Evolutionary conservation across 352 stramenopile genomes (phyloP).

Genomic region (Lagenidium sp.): DNA sequence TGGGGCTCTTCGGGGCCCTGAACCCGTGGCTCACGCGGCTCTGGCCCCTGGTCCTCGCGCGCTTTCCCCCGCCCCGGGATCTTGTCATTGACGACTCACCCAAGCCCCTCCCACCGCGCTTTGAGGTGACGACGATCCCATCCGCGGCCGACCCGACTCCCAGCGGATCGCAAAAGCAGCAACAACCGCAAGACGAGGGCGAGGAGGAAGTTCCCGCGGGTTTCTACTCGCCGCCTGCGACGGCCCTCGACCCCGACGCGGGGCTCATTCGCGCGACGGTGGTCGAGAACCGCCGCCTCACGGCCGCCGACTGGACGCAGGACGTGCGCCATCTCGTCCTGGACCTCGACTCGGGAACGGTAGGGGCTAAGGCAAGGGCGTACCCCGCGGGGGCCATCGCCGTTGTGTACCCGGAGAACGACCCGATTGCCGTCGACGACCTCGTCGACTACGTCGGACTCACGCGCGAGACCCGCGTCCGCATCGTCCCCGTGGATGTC

Average conservation of each 20-base stretch:
- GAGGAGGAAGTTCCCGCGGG: neutral
- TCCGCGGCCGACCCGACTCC: too few species aligned
- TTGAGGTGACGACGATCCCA: too few species aligned
- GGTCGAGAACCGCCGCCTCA: slow-evolving; percentile 53
- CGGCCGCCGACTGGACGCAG: slow-evolving; percentile 62
- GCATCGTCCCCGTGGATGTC: slow-evolving; percentile 37
- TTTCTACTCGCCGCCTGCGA: slow-evolving; percentile 54
- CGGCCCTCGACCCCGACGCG: slow-evolving; percentile 24
- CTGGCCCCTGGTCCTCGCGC: slow-evolving; percentile 41
- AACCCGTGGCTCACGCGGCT: slow-evolving; percentile 77
- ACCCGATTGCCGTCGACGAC: slow-evolving; percentile 48
- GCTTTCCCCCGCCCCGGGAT: slow-evolving; percentile 39
- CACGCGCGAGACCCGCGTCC: slow-evolving; percentile 25
- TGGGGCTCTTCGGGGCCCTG: slow-evolving; percentile 79
- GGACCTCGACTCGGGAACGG: slow-evolving; percentile 19
- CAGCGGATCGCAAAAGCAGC: too few species aligned
- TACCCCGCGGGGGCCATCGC: slow-evolving; percentile 69
- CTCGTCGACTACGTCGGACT: slow-evolving; percentile 48
- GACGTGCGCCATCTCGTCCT: slow-evolving; percentile 78
- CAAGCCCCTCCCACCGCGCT: slow-evolving; percentile 38
- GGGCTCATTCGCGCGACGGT: slow-evolving; percentile 47
- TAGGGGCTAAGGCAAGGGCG: too few species aligned
- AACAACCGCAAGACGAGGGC: neutral
- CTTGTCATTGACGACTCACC: slow-evolving; percentile 57
- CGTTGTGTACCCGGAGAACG: slow-evolving; percentile 73